phyloP scores from a whole-genome alignment of 1,284 basidiomycete species.

The Boletus semigastroideus region DNA sequence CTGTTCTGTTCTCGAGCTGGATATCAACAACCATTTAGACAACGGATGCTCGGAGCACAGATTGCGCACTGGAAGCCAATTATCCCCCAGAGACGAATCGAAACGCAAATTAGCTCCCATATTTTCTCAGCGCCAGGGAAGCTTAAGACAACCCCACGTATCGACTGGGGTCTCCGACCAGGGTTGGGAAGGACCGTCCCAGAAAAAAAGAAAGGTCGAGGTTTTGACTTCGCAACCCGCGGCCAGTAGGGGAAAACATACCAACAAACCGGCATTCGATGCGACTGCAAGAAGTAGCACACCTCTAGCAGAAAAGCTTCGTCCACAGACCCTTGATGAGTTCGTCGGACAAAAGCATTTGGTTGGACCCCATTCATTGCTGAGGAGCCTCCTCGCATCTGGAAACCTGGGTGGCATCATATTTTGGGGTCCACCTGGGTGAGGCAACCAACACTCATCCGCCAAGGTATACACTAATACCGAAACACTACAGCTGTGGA shows the following conservation, averaged over 20 bases:
- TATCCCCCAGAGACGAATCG: slow-evolving; percentile 8
- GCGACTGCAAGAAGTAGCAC: slow-evolving; percentile 38
- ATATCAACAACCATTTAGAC: slow-evolving; percentile 52
- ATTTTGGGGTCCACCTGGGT: slow-evolving; percentile 78
- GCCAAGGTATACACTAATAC: background rate
- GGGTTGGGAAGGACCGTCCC: slow-evolving; percentile 9
- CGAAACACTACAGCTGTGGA: slow-evolving; percentile 48
- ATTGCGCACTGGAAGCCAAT: background rate
- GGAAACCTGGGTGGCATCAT: slow-evolving; percentile 61
- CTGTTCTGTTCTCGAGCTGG: slow-evolving; percentile 37
- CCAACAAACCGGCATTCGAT: slow-evolving; percentile 20
- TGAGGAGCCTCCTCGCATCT: slow-evolving; percentile 48
- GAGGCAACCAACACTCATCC: slow-evolving; percentile 17
- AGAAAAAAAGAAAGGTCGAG: slow-evolving; percentile 34
- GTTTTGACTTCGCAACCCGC: slow-evolving; percentile 2
- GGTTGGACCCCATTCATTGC: slow-evolving; percentile 50
- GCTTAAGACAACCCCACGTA: background rate
- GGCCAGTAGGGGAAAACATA: slow-evolving; percentile 28
- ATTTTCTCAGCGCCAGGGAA: slow-evolving; percentile 26
- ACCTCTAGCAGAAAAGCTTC: slow-evolving; percentile 66
- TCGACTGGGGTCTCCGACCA: slow-evolving; percentile 1
- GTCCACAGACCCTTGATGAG: slow-evolving; percentile 59
- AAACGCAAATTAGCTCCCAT: slow-evolving; percentile 31
- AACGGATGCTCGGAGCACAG: slow-evolving; percentile 38
- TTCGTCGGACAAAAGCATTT: slow-evolving; percentile 72